Evolutionary conservation across 2,329 filamentous ascomycete genomes (phyloP), one percentile per base, ranked within the genome.

Genomic region (Xylaria sp.): DNA sequence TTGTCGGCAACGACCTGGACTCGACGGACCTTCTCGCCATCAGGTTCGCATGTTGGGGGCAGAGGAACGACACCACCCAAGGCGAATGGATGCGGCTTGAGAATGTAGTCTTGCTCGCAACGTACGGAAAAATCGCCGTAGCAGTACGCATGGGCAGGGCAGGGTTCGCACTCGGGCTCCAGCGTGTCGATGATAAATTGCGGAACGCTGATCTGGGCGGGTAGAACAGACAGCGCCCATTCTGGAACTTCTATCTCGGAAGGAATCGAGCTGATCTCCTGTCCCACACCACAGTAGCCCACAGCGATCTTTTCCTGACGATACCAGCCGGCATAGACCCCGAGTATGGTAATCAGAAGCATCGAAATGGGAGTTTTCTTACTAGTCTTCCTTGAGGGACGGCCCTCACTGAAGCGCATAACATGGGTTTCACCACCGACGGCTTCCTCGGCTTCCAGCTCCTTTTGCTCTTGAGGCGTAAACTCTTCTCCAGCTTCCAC

Each of bases 241-340:
- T 81, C 80, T 0, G 82, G 81, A 45, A 85, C 74, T 27, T 85
- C 79, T 11, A 83, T 72, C 66, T 77, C 78, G n/a, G 79, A 77
- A 11, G 86, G 85, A 19, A 88, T 78, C 34, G 78, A 89, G 76
- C 71, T 83, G 76, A 85, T 87, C 56, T 88, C 84, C 61, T 90
- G 88, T 27, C 92, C 96, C 61, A 97, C 87, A 12, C 94, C 94
- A 78, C 96, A 99, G 78, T 97, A 99, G 39, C 97, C 96, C 21
- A 98, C 93, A 17, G 93, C 92, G n/a, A 97, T 84, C 85, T 98
- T 98, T 81, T 99, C 96, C 78, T 97, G 93, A 57, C 95, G 87
- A 83, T 94, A 99, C 88, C 94, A 96, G 8, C 88, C 88, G 34
- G 86, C 91, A 71, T 97, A 93, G 0, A 91, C 89, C 36, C 87